Evolutionary conservation across 2,329 filamentous ascomycete genomes (phyloP).

Genomic region (Fusarium neocosmosporiellum): DNA sequence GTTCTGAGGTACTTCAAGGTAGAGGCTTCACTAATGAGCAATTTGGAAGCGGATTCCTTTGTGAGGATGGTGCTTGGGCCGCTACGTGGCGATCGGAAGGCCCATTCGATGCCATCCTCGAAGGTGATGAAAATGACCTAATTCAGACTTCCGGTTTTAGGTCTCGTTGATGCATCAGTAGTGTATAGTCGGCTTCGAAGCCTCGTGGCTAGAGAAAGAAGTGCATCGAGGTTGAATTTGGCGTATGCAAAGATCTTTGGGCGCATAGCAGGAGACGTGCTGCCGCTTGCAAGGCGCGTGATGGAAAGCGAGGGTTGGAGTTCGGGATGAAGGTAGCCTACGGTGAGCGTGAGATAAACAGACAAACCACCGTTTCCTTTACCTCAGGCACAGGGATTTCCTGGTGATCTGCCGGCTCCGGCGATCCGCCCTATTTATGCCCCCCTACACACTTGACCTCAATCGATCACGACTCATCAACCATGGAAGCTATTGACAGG

Average conservation of each 20-base stretch:
- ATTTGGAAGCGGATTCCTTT: constrained; percentile 31
- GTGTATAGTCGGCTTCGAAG: constrained; percentile 31
- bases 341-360: too few species aligned
- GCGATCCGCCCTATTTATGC: too few species aligned
- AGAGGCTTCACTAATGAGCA: constrained; percentile 38
- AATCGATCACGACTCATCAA: too few species aligned
- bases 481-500: too few species aligned
- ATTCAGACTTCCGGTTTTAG: constrained; percentile 33
- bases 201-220: constrained; percentile 31
- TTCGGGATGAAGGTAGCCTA: too few species aligned
- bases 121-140: constrained; percentile 38
- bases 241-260: constrained; percentile 6
- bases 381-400: too few species aligned
- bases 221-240: constrained; percentile 33
- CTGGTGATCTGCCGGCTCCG: too few species aligned
- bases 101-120: constrained; percentile 39
- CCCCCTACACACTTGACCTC: too few species aligned
- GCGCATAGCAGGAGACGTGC: neutral
- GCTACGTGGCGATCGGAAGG: constrained; percentile 31
- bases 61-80: neutral
- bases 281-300: too few species aligned
- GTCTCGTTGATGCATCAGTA: constrained; percentile 13
- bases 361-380: too few species aligned
- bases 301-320: too few species aligned
- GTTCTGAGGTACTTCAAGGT: constrained; percentile 33